These are phyloP conservation scores for Silene conica DNA, from an alignment of 148 eudicot genomes.

Conservation along the genomic window DNA sequence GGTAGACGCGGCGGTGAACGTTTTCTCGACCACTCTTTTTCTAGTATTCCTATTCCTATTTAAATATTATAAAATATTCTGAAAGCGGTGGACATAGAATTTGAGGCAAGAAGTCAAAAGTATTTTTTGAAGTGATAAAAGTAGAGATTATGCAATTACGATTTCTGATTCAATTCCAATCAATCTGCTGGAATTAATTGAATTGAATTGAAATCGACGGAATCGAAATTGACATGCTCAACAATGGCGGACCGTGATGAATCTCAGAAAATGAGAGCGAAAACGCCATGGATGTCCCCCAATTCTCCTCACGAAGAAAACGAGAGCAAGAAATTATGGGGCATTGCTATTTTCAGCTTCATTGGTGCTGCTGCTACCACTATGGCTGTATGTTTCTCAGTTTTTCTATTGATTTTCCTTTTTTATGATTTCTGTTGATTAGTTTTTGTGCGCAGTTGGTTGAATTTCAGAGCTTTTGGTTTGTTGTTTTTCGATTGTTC, in stretches of 20 bases:
- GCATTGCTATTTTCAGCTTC: slow-evolving; percentile 57
- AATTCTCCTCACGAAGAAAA: slow-evolving; percentile 32
- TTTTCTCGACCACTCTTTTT: too few species aligned
- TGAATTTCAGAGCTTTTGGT: background rate
- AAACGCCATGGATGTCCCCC: slow-evolving; percentile 14
- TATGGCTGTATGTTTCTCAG: slow-evolving; percentile 44
- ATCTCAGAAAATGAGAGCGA: slow-evolving; percentile 10
- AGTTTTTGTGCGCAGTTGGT: background rate
- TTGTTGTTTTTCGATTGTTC: background rate
- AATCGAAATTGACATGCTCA: slow-evolving; percentile 21
- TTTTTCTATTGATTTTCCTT: background rate
- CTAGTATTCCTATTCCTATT: too few species aligned
- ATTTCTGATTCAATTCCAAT: slow-evolving; percentile 17
- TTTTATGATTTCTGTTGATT: background rate
- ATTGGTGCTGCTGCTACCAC: slow-evolving; percentile 80
- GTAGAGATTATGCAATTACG: slow-evolving; percentile 21
- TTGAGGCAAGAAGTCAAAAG: too few species aligned
- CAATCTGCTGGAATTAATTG: background rate
- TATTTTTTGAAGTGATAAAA: too few species aligned
- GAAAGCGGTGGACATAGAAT: too few species aligned
- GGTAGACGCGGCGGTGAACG: too few species aligned
- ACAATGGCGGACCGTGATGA: slow-evolving; percentile 27
- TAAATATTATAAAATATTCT: too few species aligned
- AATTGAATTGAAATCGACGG: background rate
- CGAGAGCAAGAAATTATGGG: slow-evolving; percentile 50